phyloP scores from a whole-genome alignment of 768 basidiomycete species.

The Lactarius indigo region DNA sequence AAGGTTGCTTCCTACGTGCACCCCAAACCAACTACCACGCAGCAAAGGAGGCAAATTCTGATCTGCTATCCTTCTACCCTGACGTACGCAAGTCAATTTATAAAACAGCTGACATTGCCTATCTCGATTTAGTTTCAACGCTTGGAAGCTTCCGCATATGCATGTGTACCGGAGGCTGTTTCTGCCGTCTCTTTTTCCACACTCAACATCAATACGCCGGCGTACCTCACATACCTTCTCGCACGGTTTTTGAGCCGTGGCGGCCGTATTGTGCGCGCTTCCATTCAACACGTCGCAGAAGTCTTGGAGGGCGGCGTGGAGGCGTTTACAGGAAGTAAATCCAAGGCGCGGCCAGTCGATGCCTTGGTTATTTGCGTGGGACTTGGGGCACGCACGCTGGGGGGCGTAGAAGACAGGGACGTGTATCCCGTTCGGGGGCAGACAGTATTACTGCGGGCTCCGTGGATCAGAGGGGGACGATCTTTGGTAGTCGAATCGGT shows the following conservation, averaged over 20 bases:
- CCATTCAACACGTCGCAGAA: conserved; percentile 67
- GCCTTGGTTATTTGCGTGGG: conserved; percentile 72
- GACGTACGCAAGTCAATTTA: conserved; percentile 28
- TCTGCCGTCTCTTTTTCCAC: conserved; percentile 62
- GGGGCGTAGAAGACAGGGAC: conserved; percentile 49
- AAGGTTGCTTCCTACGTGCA: conserved; percentile 62
- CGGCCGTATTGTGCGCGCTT: conserved; percentile 55
- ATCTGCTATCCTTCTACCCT: conserved; percentile 34
- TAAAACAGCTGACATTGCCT: not conserved
- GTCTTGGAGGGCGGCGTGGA: conserved; percentile 56
- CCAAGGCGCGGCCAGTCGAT: conserved; percentile 31
- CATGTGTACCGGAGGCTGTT: conserved; percentile 34
- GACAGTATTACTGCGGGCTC: conserved; percentile 42
- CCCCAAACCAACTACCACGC: conserved; percentile 59
- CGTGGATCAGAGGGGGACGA: conserved; percentile 52
- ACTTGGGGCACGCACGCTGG: conserved; percentile 50
- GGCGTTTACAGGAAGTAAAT: conserved; percentile 25
- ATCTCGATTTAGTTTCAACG: conserved; percentile 36
- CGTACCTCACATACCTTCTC: conserved; percentile 62
- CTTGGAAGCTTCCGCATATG: conserved; percentile 40
- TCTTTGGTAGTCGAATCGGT: conserved; percentile 41
- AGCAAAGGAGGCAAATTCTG: conserved; percentile 38
- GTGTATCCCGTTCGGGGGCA: conserved; percentile 48
- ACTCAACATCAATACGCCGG: conserved; percentile 60
- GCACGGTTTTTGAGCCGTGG: conserved; percentile 55